A percentile compares a stretch with the other conserved stretches of the same genome.
These are phyloP conservation scores for Lepidium sativum DNA, from an alignment of 345 rosid species.

Conservation along the genomic window DNA sequence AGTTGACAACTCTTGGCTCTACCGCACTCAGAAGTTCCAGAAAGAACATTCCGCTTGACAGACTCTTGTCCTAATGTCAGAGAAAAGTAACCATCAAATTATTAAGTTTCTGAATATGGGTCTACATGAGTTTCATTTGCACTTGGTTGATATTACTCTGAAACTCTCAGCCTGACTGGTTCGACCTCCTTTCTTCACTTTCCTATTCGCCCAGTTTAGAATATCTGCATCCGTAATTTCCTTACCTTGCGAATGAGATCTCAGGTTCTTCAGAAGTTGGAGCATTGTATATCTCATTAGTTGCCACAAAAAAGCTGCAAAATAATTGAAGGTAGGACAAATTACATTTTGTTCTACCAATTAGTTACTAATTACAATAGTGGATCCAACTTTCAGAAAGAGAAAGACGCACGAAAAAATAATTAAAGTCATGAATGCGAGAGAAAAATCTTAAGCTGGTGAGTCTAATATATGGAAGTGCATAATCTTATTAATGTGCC, in stretches of 20 bases:
- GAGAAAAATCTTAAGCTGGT: not conserved
- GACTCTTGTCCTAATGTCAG: slow-evolving; percentile 59
- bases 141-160: slow-evolving; percentile 46
- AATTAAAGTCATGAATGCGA: not conserved
- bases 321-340: not conserved
- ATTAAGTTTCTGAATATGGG: slow-evolving; percentile 3
- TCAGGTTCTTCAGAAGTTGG: slow-evolving; percentile 85
- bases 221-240: slow-evolving; percentile 89
- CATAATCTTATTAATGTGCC: not conserved
- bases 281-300: slow-evolving; percentile 95
- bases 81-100: slow-evolving; percentile 6
- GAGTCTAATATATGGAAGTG: not conserved
- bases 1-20: slow-evolving; percentile 92
- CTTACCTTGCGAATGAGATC: slow-evolving; percentile 84
- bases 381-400: not conserved
- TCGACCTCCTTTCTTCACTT: slow-evolving; percentile 72
- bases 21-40: slow-evolving; percentile 84
- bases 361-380: not conserved
- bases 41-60: slow-evolving; percentile 74
- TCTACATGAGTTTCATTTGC: not conserved
- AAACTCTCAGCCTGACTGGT: slow-evolving; percentile 78
- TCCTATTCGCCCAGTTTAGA: slow-evolving; percentile 78
- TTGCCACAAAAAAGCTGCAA: slow-evolving; percentile 88
- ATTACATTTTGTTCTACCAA: not conserved
- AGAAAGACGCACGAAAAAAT: not conserved